Percentiles rank a stretch among this genome's conserved stretches.
These are phyloP conservation scores for Cerioporus squamosus DNA, from an alignment of 1,284 basidiomycete genomes.

Conservation along the genomic window DNA sequence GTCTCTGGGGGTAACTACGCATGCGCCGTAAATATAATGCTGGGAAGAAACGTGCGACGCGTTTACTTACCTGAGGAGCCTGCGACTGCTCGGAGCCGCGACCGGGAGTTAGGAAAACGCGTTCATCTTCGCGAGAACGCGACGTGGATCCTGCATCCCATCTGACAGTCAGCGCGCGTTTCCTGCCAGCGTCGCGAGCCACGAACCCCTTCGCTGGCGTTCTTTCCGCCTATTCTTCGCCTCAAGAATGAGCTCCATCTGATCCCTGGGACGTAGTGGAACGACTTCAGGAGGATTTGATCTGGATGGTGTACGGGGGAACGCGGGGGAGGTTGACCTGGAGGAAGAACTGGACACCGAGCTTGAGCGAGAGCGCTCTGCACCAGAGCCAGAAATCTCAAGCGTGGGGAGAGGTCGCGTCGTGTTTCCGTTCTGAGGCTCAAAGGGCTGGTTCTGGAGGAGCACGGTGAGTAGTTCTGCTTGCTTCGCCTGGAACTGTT, in stretches of 20 bases:
- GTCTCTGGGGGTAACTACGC: conserved; percentile 28
- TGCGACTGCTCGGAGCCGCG: conserved; percentile 30
- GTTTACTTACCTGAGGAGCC: conserved; percentile 38
- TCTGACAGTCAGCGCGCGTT: background rate
- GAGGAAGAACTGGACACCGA: conserved; percentile 51
- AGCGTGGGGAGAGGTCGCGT: background rate
- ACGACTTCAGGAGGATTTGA: conserved; percentile 54
- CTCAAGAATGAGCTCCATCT: conserved; percentile 76
- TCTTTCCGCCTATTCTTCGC: conserved; percentile 59
- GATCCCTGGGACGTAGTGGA: conserved; percentile 62
- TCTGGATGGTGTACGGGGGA: conserved; percentile 58
- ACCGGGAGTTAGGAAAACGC: conserved; percentile 37
- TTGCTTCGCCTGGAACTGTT: conserved; percentile 23
- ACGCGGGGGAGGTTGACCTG: conserved; percentile 11
- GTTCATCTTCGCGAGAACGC: conserved; percentile 58
- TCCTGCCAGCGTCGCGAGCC: background rate
- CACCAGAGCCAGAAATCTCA: conserved; percentile 16
- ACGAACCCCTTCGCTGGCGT: conserved; percentile 44
- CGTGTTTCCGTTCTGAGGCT: conserved; percentile 5
- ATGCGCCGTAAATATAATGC: background rate
- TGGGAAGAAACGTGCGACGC: conserved; percentile 11
- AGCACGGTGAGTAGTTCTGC: conserved; percentile 17
- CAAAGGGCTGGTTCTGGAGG: conserved; percentile 22
- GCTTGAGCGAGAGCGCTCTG: conserved; percentile 48
- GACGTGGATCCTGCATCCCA: conserved; percentile 46